A percentile compares a stretch with the other conserved stretches of the same genome.
Conservation (phyloP, 148 eudicot genomes). For the Gaultheria prostrata region DNA sequence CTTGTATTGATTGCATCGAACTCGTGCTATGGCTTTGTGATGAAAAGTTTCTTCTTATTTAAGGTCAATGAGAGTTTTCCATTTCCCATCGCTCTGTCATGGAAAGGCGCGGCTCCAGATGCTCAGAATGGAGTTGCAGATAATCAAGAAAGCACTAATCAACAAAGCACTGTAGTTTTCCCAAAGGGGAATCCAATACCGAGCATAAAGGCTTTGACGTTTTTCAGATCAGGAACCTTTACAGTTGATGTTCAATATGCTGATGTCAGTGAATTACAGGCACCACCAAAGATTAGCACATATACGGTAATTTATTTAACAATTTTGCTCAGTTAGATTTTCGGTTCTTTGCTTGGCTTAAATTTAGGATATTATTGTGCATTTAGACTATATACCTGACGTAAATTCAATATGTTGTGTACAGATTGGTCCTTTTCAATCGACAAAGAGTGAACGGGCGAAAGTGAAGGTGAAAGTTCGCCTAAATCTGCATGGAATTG, state of each 20-base stretch:
- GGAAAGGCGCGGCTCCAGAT: conserved; percentile 65
- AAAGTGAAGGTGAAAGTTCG: conserved; percentile 82
- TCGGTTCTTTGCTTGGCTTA: not conserved
- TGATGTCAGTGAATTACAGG: conserved; percentile 76
- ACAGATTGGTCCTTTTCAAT: conserved; percentile 90
- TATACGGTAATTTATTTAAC: conserved; percentile 55
- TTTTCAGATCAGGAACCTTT: conserved; percentile 71
- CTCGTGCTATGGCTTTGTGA: not conserved
- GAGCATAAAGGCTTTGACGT: conserved; percentile 74
- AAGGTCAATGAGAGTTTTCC: conserved; percentile 92
- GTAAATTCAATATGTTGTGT: conserved; percentile 8
- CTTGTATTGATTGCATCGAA: not conserved
- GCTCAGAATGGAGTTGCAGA: conserved; percentile 56
- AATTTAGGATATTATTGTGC: not conserved
- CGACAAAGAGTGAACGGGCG: conserved; percentile 61
- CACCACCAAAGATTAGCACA: conserved; percentile 74
- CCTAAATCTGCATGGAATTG: conserved; percentile 75
- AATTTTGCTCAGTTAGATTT: not conserved
- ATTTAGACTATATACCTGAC: not conserved
- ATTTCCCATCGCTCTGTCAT: conserved; percentile 72
- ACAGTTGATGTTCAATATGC: conserved; percentile 73
- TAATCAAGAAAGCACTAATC: conserved; percentile 53
- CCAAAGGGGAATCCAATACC: conserved; percentile 90
- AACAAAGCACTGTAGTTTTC: conserved; percentile 64
- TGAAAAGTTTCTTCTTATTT: conserved; percentile 5